These are phyloP conservation scores for Eucalyptus viminalis DNA, from an alignment of 345 rosid species.

Conservation along the genomic window DNA sequence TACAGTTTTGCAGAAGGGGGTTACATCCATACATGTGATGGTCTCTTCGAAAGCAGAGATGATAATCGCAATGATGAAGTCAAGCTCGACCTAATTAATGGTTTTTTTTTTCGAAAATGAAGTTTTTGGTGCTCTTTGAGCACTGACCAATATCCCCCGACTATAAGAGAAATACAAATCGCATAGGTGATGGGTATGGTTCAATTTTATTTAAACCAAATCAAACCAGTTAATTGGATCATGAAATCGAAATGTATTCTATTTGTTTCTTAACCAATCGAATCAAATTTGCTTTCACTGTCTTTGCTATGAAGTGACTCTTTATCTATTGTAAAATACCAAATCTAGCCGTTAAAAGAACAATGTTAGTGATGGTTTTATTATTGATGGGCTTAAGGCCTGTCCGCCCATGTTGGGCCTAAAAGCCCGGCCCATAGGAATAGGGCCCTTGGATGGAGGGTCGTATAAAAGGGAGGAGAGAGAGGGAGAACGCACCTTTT, in stretches of 20 bases:
- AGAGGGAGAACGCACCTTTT: no score
- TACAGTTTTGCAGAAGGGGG: background rate
- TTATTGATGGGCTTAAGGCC: no score
- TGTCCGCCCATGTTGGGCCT: no score
- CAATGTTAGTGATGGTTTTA: background rate
- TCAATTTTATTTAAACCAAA: background rate
- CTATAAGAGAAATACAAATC: background rate
- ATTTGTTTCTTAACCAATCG: no score
- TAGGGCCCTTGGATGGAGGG: no score
- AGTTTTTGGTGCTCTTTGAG: background rate
- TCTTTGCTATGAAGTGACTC: background rate
- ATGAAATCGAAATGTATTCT: background rate
- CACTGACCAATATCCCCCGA: background rate
- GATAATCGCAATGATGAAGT: background rate
- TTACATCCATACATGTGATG: no score
- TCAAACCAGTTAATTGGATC: background rate
- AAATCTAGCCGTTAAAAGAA: background rate
- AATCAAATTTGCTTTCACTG: background rate
- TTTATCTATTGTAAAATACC: background rate
- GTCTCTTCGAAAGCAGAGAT: background rate
- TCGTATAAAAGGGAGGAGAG: no score
- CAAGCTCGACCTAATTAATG: background rate
- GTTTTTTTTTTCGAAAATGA: background rate
- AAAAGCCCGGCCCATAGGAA: no score
- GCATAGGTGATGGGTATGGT: background rate